Percentiles rank a stretch among this genome's conserved stretches.
Conservation (phyloP, 1,139 yeast genomes). For the Hemisphaericaspora xylofermentans region DNA sequence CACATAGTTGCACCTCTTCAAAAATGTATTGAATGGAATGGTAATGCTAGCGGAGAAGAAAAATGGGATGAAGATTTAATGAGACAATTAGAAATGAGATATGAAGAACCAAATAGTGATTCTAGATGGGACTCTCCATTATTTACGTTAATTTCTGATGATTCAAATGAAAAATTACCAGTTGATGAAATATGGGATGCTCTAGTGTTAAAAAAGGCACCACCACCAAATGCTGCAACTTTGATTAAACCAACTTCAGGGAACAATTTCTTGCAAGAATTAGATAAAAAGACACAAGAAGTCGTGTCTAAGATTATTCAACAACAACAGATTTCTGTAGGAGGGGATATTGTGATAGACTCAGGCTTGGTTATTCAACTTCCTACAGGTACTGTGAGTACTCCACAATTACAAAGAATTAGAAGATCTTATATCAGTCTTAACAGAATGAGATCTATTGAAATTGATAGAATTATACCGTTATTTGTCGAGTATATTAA, state of each 20-base stretch:
- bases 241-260: constrained; percentile 69
- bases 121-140: constrained; percentile 95
- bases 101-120: constrained; percentile 87
- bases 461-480: constrained; percentile 62
- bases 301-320: constrained; percentile 60
- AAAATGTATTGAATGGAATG: constrained; percentile 64
- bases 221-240: constrained; percentile 78
- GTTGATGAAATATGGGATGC: constrained; percentile 73
- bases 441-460: constrained; percentile 76
- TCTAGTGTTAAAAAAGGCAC: constrained; percentile 59
- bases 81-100: constrained; percentile 73
- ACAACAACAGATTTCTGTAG: constrained; percentile 58
- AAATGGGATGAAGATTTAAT: constrained; percentile 72
- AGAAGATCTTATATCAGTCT: constrained; percentile 78
- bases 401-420: constrained; percentile 79
- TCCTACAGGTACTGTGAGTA: constrained; percentile 63
- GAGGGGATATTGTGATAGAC: constrained; percentile 47
- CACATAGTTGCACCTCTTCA: constrained; percentile 72
- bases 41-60: constrained; percentile 15
- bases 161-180: constrained; percentile 51
- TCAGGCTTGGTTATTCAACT: constrained; percentile 51
- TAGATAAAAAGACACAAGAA: constrained; percentile 70
- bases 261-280: constrained; percentile 72
- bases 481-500: constrained; percentile 74
- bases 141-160: constrained; percentile 60